A percentile compares a stretch with the other conserved stretches of the same genome.
These are phyloP conservation scores for Phalaenopsis equestris DNA, from an alignment of 106 monocot genomes.

Conservation along the genomic window DNA sequence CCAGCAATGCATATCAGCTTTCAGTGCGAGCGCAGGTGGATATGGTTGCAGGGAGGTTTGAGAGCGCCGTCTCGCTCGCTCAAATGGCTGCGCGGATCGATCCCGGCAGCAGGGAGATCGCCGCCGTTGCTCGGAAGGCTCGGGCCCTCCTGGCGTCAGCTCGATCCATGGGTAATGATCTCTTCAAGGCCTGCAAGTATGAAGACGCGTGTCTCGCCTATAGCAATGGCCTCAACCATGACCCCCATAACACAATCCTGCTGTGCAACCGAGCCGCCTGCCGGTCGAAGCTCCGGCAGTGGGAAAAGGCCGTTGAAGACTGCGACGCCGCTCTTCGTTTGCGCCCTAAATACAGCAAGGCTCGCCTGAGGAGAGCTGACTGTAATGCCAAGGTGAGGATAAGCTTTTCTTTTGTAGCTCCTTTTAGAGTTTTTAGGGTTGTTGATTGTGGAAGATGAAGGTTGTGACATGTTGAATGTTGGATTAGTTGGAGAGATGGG, in stretches of 20 bases:
- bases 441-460: background rate
- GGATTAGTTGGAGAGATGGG: conserved; percentile 62
- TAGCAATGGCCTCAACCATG: conserved; percentile 52
- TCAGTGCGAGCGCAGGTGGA: conserved; percentile 59
- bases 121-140: conserved; percentile 21
- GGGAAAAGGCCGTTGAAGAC: conserved; percentile 62
- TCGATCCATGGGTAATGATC: conserved; percentile 48
- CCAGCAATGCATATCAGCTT: conserved; percentile 38
- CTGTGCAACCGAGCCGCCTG: conserved; percentile 78
- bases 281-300: conserved; percentile 35
- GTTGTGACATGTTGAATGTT: background rate
- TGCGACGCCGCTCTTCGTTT: conserved; percentile 47
- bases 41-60: conserved; percentile 68
- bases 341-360: conserved; percentile 55
- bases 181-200: conserved; percentile 56
- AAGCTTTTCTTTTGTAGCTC: background rate
- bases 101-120: conserved; percentile 38
- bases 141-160: conserved; percentile 30
- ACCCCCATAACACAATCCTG: conserved; percentile 52
- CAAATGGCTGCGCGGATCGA: conserved; percentile 47
- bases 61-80: conserved; percentile 46
- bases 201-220: conserved; percentile 61
- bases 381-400: conserved; percentile 60
- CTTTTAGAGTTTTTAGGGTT: background rate
- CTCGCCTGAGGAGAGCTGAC: conserved; percentile 67